phyloP scores from a whole-genome alignment of 345 rosid genomes.

The Ceriops zippeliana region DNA sequence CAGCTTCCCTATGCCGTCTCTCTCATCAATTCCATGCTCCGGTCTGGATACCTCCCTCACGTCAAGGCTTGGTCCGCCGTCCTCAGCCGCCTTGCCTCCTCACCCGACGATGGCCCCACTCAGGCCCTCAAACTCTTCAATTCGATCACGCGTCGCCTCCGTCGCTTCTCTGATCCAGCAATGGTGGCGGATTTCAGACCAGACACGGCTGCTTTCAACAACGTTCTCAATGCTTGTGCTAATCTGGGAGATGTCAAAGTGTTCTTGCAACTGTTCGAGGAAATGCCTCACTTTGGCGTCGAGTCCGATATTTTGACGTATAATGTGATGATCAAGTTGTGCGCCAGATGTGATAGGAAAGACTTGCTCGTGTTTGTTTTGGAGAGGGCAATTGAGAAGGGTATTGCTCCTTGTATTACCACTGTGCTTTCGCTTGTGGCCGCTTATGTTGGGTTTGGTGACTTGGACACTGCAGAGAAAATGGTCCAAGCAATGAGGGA shows the following conservation, averaged over 20 bases:
- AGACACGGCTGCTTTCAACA: constrained; percentile 78
- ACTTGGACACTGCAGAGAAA: constrained; percentile 63
- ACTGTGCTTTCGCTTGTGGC: constrained; percentile 84
- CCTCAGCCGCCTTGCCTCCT: constrained; percentile 61
- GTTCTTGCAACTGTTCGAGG: constrained; percentile 62
- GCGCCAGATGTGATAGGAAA: constrained; percentile 65
- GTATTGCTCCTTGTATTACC: constrained; percentile 61
- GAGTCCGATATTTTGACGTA: constrained; percentile 73
- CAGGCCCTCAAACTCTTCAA: constrained; percentile 59
- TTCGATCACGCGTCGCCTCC: constrained; percentile 46
- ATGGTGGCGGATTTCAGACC: constrained; percentile 61
- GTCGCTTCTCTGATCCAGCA: constrained; percentile 42
- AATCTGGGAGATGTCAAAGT: constrained; percentile 58
- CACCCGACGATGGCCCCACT: constrained; percentile 61
- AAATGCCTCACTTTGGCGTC: constrained; percentile 58
- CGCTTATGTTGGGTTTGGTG: constrained; percentile 89
- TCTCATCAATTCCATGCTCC: constrained; percentile 79
- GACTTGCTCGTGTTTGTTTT: constrained; percentile 72
- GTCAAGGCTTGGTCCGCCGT: constrained; percentile 91
- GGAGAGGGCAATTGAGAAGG: constrained; percentile 59
- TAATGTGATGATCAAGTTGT: constrained; percentile 79
- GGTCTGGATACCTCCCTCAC: constrained; percentile 87
- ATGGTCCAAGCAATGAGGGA: constrained; percentile 91
- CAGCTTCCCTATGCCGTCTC: constrained; percentile 73
- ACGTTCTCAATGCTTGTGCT: constrained; percentile 80